phyloP scores from a whole-genome alignment of 192 early-diverging fungal species.

The Linnemannia schmuckeri region DNA sequence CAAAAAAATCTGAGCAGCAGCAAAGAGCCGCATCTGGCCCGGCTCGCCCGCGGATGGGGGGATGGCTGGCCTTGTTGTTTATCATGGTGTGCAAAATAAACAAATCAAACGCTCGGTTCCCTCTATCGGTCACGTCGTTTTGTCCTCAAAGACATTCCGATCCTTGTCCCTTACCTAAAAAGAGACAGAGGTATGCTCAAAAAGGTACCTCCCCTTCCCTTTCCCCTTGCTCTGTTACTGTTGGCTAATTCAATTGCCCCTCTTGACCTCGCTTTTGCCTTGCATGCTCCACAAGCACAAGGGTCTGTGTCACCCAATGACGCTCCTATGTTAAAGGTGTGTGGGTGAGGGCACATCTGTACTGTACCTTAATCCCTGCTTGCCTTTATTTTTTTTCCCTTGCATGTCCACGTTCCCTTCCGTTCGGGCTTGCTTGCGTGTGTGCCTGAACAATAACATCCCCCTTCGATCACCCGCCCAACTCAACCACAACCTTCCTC shows the following conservation, averaged over 20 bases:
- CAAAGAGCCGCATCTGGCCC: background rate
- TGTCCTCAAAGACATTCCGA: background rate
- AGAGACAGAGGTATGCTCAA: background rate
- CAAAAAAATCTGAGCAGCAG: constrained; percentile 1
- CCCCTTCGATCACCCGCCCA: background rate
- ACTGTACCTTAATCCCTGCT: background rate
- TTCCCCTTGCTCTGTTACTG: background rate
- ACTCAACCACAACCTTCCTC: background rate
- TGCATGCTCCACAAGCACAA: background rate
- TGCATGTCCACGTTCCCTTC: background rate
- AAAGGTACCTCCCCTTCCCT: background rate
- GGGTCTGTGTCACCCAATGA: constrained; percentile 4
- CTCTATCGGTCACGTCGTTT: background rate
- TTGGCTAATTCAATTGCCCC: background rate
- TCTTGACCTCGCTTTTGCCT: background rate
- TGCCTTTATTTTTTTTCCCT: background rate
- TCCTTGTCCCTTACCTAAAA: background rate
- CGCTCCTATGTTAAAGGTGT: background rate
- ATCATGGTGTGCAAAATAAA: background rate
- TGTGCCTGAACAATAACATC: background rate
- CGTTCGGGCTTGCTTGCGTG: background rate
- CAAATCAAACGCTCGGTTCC: background rate
- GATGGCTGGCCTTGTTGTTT: background rate
- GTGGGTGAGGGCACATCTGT: background rate
- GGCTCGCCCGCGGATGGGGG: background rate